Evolutionary conservation across 2,329 filamentous ascomycete genomes (phyloP), one percentile per base, ranked within the genome.

Genomic region (Fusarium palustre): DNA sequence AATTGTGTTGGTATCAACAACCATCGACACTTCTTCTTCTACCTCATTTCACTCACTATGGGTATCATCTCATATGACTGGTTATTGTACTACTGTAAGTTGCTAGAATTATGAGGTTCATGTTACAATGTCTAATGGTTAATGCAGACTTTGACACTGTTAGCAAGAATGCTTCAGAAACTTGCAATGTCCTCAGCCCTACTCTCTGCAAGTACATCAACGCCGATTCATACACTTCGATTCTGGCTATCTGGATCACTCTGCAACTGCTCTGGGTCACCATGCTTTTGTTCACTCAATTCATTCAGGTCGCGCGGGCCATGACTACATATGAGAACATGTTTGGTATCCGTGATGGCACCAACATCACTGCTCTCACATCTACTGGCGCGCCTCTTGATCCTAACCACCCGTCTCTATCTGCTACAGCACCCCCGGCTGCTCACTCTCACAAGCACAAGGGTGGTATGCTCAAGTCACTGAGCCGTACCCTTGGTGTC

Each of bases 271-370:
- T 93, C 22, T 99, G 96, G 96, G 93, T 98, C 4, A 90, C 91
- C n/a, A 98, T 99, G 94, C 89, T 99, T 34, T 86, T 97, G 63
- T 91, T 94, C 69, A 97, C 98, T 7, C 97, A 99, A 78, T 89
- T 97, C 53, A 86, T 97, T 52, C 96, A 99, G 77, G 91, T 99
- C 53, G 92, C 94, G 0, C 90, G 94, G 65, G 97, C 94, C 59
- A 91, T 97, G 84, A 99, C 96, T 2, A 99, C 96, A 0, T 98
- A 92, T 80, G 96, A 99, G 80, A 97, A 94, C 79, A 98, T 99
- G 94, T 90, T 91, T 68, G 91, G 93, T 52, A 86, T 94, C 65
- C 86, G 89, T 60, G 85, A 91, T 66, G 77, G 76, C 33, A 74
- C 70, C 1, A 82, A 94, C 33, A 90, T 90, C 9, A 89, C 90